These are phyloP conservation scores for Apiotrichum sp. DNA, from an alignment of 1,284 basidiomycete genomes.

Conservation along the genomic window DNA sequence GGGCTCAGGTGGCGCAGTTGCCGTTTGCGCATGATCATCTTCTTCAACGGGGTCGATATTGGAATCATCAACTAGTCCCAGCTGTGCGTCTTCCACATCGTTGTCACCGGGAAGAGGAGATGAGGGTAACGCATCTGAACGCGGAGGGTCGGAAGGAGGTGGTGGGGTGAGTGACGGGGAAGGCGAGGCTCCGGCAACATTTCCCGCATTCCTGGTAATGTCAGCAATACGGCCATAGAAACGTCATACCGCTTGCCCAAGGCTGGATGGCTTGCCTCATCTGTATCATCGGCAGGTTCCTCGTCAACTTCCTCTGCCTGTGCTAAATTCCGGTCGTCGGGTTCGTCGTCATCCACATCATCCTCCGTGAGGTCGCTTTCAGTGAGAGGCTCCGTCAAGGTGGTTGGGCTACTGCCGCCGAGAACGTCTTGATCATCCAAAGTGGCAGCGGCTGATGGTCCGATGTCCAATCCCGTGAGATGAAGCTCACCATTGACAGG, in stretches of 20 bases:
- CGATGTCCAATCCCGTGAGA: conserved; percentile 7
- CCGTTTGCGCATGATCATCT: not conserved
- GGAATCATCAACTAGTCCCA: not conserved
- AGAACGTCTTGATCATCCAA: conserved; percentile 11
- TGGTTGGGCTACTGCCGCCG: conserved; percentile 21
- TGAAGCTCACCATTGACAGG: conserved; percentile 3
- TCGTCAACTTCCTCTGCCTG: conserved; percentile 4
- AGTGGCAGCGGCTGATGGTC: conserved; percentile 1
- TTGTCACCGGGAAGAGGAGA: not conserved
- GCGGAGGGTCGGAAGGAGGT: conserved; percentile 19
- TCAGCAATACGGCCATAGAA: not conserved
- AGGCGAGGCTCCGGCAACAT: conserved; percentile 7
- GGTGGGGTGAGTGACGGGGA: conserved; percentile 27
- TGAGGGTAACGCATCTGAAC: conserved; percentile 13
- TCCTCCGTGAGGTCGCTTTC: conserved; percentile 28
- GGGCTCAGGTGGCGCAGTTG: not conserved
- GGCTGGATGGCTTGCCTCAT: too few species aligned
- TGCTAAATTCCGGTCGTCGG: not conserved
- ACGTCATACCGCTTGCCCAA: too few species aligned
- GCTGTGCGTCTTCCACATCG: not conserved
- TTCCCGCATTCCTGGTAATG: not conserved
- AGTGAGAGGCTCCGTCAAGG: conserved; percentile 16
- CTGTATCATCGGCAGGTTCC: too few species aligned
- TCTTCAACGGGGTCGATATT: not conserved
- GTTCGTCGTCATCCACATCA: conserved; percentile 13